Percentiles rank a stretch among this genome's conserved stretches.
phyloP scores from a whole-genome alignment of 208 protist genomes.

The Herpetomonas tarakana region DNA sequence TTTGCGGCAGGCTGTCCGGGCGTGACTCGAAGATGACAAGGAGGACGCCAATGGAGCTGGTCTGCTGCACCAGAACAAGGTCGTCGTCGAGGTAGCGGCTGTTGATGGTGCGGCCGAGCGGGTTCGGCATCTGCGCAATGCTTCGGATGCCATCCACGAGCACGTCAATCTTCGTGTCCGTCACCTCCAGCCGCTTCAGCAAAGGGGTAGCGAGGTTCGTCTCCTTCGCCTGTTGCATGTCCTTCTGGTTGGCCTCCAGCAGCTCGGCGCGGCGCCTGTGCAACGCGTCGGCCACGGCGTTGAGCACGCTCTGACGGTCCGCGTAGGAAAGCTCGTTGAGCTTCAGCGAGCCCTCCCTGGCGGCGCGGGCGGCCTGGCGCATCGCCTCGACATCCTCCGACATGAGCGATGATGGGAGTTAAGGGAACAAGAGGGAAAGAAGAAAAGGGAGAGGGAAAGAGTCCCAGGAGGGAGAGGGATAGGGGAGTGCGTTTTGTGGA shows the following conservation, averaged over 20 bases:
- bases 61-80: conserved; percentile 74
- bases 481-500: no score
- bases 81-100: conserved; percentile 58
- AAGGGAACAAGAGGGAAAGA: background rate
- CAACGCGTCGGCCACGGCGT: conserved; percentile 55
- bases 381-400: conserved; percentile 9
- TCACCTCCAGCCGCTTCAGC: conserved; percentile 63
- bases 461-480: no score
- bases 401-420: no score
- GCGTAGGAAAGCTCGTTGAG: conserved; percentile 29
- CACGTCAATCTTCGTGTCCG: conserved; percentile 45
- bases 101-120: conserved; percentile 50
- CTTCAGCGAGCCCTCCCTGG: conserved; percentile 45
- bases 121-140: conserved; percentile 40
- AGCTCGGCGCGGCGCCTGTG: conserved; percentile 39
- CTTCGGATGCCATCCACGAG: conserved; percentile 48
- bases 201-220: conserved; percentile 33
- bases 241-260: conserved; percentile 61
- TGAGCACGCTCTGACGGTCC: conserved; percentile 41
- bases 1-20: conserved; percentile 85
- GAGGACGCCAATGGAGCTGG: conserved; percentile 89
- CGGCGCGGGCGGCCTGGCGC: conserved; percentile 37
- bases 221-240: conserved; percentile 43
- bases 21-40: conserved; percentile 94
- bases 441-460: background rate